Base-by-base conservation (phyloP, 352 stramenopile species). In the Phytophthora sp. region DNA sequence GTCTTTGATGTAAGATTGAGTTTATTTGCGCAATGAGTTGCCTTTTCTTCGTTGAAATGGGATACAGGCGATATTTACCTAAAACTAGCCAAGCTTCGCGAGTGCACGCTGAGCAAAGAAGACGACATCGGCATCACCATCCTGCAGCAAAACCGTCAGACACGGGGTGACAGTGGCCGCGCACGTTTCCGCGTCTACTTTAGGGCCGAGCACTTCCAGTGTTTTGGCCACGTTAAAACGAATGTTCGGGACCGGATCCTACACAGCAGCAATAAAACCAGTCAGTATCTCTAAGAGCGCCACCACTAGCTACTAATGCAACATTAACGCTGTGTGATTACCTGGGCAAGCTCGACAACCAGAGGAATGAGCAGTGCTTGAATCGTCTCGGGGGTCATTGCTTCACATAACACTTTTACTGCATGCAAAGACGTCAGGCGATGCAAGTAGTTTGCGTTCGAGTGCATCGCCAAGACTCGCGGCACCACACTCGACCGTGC, bases 191-290 rank as follows among this genome's bases (percentile, higher is more conserved):
- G 59, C 69, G 39, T 80, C 86, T 77, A 97, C 88, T 64, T 93
- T 85, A 29, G 77, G 68, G 27, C 76, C 84, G 2, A 99, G 79
- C 18, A 83, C 82, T 56, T 96, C 83, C 27, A 99, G 76, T 26
- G 90, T 97, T 81, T 99, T 99, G 21, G 97, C 96, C 31, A 99
- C 96, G 76, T 99, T 99, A 68, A 99, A 99, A 23, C 97, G 92
- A 53, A 99, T 98, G 78, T 99, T 99, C 3, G 97, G 92, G 9
- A 99, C 93, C n/a, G 90, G 86, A 65, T 97, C 89, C 84, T 96
- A 64, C 50, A 70, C 46, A 66, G 36, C 23, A 67, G 24, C 12
- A 73, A 44, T 2, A 30, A 51, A 20, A 53, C 8, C 18, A 29
- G 29, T 57, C 45, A 63, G 23, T 2, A 57, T 16, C n/a, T 54